These are phyloP conservation scores for Anthostomella pinea DNA, from an alignment of 2,329 filamentous ascomycete genomes.

Conservation along the genomic window DNA sequence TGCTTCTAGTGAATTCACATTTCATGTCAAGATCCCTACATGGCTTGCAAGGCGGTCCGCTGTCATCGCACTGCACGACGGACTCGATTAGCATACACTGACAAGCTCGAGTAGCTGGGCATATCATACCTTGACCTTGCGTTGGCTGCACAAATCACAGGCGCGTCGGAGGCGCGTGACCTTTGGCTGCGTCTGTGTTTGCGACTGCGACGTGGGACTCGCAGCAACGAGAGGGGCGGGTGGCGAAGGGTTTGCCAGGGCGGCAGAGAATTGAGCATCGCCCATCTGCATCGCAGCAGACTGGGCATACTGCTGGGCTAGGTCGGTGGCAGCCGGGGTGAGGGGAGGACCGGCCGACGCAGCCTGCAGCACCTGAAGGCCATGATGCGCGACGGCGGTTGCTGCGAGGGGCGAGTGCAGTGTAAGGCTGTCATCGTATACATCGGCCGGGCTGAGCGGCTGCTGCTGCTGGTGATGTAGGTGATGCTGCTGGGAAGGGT, in stretches of 20 bases:
- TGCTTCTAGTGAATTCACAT: constrained; percentile 56
- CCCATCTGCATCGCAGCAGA: constrained; percentile 32
- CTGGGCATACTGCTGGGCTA: constrained; percentile 33
- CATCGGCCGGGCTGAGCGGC: not conserved
- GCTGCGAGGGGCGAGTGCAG: constrained; percentile 18
- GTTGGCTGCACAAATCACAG: constrained; percentile 60
- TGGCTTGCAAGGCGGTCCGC: constrained; percentile 53
- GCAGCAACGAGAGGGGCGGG: constrained; percentile 3
- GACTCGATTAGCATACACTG: constrained; percentile 3
- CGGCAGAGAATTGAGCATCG: constrained; percentile 20
- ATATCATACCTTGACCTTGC: constrained; percentile 52
- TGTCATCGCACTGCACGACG: constrained; percentile 47
- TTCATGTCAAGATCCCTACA: constrained; percentile 56
- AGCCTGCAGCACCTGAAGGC: constrained; percentile 29
- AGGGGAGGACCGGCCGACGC: constrained; percentile 25
- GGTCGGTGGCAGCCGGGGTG: constrained; percentile 15
- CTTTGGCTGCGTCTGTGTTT: constrained; percentile 34
- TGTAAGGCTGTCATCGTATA: constrained; percentile 17
- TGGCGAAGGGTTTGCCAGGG: constrained; percentile 7
- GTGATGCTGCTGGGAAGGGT: constrained; percentile 3
- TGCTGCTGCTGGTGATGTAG: constrained; percentile 1
- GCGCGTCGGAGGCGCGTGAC: constrained; percentile 55
- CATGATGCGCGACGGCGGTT: constrained; percentile 29
- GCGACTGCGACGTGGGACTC: not conserved
- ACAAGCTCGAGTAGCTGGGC: not conserved